phyloP scores from a whole-genome alignment of 2,329 filamentous ascomycete genomes.

The Anisogramma anomala region DNA sequence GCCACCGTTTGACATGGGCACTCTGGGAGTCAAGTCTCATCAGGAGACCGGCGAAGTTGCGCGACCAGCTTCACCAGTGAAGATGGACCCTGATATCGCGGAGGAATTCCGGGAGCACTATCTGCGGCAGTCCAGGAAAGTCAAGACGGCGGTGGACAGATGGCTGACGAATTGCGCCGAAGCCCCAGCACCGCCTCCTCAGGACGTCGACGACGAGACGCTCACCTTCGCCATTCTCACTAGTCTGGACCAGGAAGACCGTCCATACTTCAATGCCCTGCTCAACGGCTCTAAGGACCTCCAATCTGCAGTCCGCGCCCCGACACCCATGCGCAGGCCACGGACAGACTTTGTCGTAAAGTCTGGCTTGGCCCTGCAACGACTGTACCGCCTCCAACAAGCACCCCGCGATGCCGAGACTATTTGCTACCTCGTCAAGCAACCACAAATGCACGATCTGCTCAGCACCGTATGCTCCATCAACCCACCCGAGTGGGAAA shows the following conservation, averaged over 20 bases:
- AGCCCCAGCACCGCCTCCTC: constrained; percentile 60
- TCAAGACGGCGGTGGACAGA: constrained; percentile 76
- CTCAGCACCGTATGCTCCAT: constrained; percentile 81
- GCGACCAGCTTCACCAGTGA: constrained; percentile 49
- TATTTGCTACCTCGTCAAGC: constrained; percentile 74
- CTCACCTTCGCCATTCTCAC: constrained; percentile 88
- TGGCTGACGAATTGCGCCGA: constrained; percentile 79
- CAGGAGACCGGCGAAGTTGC: constrained; percentile 51
- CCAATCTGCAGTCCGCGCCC: constrained; percentile 48
- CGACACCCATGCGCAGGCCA: constrained; percentile 54
- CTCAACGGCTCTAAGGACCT: constrained; percentile 50
- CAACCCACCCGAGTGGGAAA: constrained; percentile 90
- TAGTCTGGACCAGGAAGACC: constrained; percentile 63
- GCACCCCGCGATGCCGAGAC: constrained; percentile 76
- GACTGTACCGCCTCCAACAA: constrained; percentile 64
- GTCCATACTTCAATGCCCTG: constrained; percentile 72
- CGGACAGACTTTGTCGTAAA: constrained; percentile 65
- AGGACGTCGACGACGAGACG: constrained; percentile 90
- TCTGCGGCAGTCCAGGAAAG: constrained; percentile 82
- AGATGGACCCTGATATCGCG: constrained; percentile 86
- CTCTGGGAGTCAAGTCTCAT: constrained; percentile 48
- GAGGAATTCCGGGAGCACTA: constrained; percentile 91
- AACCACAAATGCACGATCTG: constrained; percentile 71
- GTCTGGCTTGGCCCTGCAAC: constrained; percentile 67
- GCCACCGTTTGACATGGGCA: constrained; percentile 72